These are phyloP conservation scores for Xylariaceae sp. DNA, from an alignment of 2,329 filamentous ascomycete species.

Conservation along the genomic window DNA sequence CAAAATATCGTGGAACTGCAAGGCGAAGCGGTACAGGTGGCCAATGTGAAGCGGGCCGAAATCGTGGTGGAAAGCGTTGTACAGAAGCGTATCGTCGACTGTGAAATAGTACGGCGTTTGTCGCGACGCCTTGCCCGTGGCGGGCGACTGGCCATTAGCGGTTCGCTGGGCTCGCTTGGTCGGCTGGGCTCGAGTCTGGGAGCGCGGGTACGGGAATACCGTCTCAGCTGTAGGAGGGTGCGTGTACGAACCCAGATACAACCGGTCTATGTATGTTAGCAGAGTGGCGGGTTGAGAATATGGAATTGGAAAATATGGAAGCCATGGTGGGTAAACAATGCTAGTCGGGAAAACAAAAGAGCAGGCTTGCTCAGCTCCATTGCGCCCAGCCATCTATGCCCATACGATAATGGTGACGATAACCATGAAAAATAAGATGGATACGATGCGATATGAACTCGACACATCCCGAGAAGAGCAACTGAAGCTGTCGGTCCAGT, in stretches of 20 bases:
- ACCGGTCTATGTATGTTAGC: slow-evolving; percentile 63
- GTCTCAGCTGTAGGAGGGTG: slow-evolving; percentile 75
- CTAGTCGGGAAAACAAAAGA: slow-evolving; percentile 21
- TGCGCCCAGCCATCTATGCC: slow-evolving; percentile 19
- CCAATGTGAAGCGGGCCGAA: slow-evolving; percentile 97
- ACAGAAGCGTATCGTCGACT: slow-evolving; percentile 84
- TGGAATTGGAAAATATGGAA: slow-evolving; percentile 22
- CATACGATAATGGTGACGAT: slow-evolving; percentile 2
- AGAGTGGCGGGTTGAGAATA: slow-evolving; percentile 26
- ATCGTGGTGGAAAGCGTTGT: slow-evolving; percentile 98
- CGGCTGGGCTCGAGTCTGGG: slow-evolving; percentile 56
- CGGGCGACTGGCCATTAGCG: slow-evolving; percentile 51
- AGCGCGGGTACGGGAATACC: slow-evolving; percentile 72
- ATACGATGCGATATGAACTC: not conserved
- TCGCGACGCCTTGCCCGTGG: slow-evolving; percentile 41
- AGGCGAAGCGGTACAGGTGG: slow-evolving; percentile 92
- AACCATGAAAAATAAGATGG: slow-evolving; percentile 8
- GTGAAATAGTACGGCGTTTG: slow-evolving; percentile 86
- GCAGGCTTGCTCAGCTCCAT: slow-evolving; percentile 20
- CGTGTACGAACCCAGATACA: slow-evolving; percentile 91
- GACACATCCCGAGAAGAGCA: not conserved
- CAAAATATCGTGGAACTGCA: slow-evolving; percentile 91
- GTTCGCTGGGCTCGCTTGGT: slow-evolving; percentile 68
- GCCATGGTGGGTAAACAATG: slow-evolving; percentile 16
- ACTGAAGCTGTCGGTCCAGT: not conserved